Evolutionary conservation across 805 yeast species (phyloP).

Genomic region (Lipomyces oligophaga): DNA sequence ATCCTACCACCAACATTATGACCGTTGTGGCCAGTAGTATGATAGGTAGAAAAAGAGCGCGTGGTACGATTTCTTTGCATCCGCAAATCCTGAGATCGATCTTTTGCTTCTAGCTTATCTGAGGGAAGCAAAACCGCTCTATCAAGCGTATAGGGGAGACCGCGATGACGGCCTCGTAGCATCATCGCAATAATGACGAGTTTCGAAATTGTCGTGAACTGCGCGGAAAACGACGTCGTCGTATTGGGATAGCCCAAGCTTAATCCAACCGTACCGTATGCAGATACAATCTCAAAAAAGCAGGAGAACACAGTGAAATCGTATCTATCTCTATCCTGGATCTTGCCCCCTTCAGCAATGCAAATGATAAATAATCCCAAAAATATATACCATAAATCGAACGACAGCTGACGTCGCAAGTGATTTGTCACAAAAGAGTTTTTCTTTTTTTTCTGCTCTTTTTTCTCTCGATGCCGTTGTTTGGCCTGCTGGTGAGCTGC

Average conservation of each 20-base stretch:
- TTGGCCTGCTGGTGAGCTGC: constrained; percentile 7
- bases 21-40: too few relatives aligned
- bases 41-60: not conserved
- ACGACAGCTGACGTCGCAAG: constrained; percentile 84
- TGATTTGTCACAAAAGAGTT: constrained; percentile 76
- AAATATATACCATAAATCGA: constrained; percentile 91
- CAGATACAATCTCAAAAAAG: constrained; percentile 85
- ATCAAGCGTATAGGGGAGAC: constrained; percentile 87
- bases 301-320: constrained; percentile 65
- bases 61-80: not conserved
- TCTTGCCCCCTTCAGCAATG: constrained; percentile 71
- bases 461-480: constrained; percentile 25
- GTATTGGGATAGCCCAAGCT: constrained; percentile 76
- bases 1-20: too few relatives aligned
- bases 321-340: constrained; percentile 44
- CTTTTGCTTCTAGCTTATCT: constrained; percentile 56
- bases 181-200: constrained; percentile 82
- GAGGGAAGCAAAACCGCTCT: constrained; percentile 88
- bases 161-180: constrained; percentile 95
- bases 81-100: constrained; percentile 28
- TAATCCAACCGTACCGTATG: constrained; percentile 95
- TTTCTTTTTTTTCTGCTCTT: constrained; percentile 45
- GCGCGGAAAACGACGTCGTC: constrained; percentile 66
- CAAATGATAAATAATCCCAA: constrained; percentile 82
- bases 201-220: constrained; percentile 71